A percentile compares a stretch with the other conserved stretches of the same genome.
phyloP scores from a whole-genome alignment of 176 grass and related monocot genomes.

The Lolium perenne region DNA sequence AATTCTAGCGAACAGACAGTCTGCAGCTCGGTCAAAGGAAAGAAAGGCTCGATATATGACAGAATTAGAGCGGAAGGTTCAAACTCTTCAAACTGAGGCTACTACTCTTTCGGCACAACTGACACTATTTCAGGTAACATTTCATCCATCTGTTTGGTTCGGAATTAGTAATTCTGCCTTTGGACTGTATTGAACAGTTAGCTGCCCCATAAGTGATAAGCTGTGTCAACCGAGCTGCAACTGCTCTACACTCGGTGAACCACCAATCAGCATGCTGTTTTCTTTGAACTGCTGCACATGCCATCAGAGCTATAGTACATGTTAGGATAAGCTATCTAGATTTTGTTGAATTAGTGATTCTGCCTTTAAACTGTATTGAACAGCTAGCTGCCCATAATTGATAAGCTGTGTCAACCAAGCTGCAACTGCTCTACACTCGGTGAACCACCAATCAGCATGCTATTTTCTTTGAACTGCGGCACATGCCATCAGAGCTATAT shows the following conservation, averaged over 20 bases:
- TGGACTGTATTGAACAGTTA: not conserved
- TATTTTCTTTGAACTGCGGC: conserved; percentile 36
- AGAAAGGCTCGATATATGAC: conserved; percentile 87
- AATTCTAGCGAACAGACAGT: conserved; percentile 94
- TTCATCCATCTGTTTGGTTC: conserved; percentile 28
- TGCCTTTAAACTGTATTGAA: conserved; percentile 9
- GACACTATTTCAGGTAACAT: conserved; percentile 72
- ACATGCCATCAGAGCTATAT: conserved; percentile 27
- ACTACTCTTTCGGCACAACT: conserved; percentile 84
- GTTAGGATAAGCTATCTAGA: conserved; percentile 21
- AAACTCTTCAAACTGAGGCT: conserved; percentile 83
- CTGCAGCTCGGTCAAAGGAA: conserved; percentile 94
- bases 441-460: conserved; percentile 20
- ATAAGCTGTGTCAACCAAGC: conserved; percentile 25
- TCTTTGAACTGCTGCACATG: conserved; percentile 37
- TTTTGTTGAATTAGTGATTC: conserved; percentile 14
- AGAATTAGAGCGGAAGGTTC: conserved; percentile 89
- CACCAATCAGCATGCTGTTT: conserved; percentile 16
- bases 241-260: conserved; percentile 22
- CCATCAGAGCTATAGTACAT: conserved; percentile 30
- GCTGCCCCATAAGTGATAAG: not conserved
- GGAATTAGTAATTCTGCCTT: conserved; percentile 8
- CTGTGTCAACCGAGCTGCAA: conserved; percentile 23
- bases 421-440: conserved; percentile 5
- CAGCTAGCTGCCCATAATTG: not conserved